phyloP scores from a whole-genome alignment of 768 basidiomycete genomes.

The Pisolithus tinctorius region DNA sequence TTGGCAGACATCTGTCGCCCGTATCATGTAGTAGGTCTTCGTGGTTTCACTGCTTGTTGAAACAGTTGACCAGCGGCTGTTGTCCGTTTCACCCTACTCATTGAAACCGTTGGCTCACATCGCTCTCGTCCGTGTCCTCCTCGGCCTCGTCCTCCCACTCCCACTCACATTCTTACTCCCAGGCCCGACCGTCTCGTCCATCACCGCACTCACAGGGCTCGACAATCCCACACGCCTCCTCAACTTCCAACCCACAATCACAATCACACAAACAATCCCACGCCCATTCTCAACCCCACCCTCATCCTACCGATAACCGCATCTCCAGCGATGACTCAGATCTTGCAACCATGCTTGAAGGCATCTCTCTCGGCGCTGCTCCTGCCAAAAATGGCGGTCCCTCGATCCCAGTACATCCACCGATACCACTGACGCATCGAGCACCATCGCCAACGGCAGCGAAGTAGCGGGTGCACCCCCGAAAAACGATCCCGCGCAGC shows the following conservation, averaged over 20 bases:
- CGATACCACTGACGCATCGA: too few species aligned
- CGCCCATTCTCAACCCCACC: conserved; percentile 8
- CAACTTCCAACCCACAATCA: conserved; percentile 1
- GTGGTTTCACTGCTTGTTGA: too few species aligned
- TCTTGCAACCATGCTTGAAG: conserved; percentile 46
- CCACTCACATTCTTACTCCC: neutral
- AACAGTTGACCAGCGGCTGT: too few species aligned
- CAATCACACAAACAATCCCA: conserved; percentile 4
- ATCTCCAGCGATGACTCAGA: conserved; percentile 77
- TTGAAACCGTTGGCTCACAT: too few species aligned
- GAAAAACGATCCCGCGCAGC: too few species aligned
- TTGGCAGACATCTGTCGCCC: too few species aligned
- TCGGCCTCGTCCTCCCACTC: too few species aligned
- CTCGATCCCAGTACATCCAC: conserved; percentile 13
- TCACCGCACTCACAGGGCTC: conserved; percentile 28
- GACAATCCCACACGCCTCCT: conserved; percentile 3
- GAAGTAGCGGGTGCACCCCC: too few species aligned
- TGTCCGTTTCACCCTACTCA: too few species aligned
- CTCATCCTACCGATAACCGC: conserved; percentile 49
- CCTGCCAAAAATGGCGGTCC: conserved; percentile 58
- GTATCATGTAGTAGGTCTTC: too few species aligned
- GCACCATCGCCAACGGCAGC: too few species aligned
- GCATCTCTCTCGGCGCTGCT: conserved; percentile 26
- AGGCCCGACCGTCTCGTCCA: conserved; percentile 26
- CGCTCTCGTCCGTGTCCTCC: too few species aligned